These are phyloP conservation scores for Trichoderma sp. DNA, from an alignment of 2,329 filamentous ascomycete genomes.

Conservation along the genomic window DNA sequence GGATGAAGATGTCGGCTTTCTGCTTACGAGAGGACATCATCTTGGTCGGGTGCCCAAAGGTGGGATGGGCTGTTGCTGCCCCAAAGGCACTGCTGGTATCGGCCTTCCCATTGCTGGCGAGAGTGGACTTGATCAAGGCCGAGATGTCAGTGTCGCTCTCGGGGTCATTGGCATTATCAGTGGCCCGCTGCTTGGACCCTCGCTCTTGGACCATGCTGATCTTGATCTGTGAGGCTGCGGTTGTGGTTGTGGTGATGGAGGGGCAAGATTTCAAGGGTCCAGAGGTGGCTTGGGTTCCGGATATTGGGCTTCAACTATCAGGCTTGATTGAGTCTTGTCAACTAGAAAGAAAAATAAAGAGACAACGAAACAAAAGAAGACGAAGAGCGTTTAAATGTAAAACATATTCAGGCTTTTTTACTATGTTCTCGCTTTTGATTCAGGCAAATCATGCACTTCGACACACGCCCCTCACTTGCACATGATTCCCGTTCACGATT, in stretches of 20 bases:
- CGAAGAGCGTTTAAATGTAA: constrained; percentile 34
- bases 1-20: constrained; percentile 55
- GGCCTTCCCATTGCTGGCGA: constrained; percentile 28
- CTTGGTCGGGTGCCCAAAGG: constrained; percentile 42
- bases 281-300: background rate
- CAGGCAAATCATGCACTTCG: constrained; percentile 23
- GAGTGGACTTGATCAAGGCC: constrained; percentile 31
- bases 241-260: background rate
- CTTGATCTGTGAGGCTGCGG: background rate
- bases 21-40: constrained; percentile 53
- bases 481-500: constrained; percentile 24
- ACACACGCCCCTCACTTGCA: constrained; percentile 16
- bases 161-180: constrained; percentile 33
- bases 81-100: constrained; percentile 21
- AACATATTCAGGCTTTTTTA: constrained; percentile 34
- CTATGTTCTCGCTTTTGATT: constrained; percentile 20
- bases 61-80: constrained; percentile 28
- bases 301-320: background rate
- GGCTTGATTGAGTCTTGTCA: background rate
- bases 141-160: constrained; percentile 37
- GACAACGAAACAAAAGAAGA: constrained; percentile 15
- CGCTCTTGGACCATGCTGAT: constrained; percentile 48
- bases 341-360: constrained; percentile 25
- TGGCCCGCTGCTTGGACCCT: constrained; percentile 45
- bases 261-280: constrained; percentile 7